phyloP scores from a whole-genome alignment of 2,329 filamentous ascomycete genomes.

The Fusarium veterinarium region DNA sequence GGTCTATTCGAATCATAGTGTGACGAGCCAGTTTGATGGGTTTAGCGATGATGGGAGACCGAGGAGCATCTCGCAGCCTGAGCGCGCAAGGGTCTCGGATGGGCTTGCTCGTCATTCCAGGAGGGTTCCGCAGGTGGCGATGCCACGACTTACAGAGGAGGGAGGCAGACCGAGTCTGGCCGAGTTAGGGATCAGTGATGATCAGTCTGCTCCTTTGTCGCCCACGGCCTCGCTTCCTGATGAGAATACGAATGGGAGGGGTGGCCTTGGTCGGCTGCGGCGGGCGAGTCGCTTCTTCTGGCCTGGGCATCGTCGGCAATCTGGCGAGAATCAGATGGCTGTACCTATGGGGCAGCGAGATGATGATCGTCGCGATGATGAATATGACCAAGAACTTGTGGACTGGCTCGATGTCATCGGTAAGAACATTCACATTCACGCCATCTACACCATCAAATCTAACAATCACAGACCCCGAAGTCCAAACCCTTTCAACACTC shows the following conservation, averaged over 20 bases:
- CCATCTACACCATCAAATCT: neutral
- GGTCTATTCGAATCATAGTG: slow-evolving; percentile 28
- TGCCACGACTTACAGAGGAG: slow-evolving; percentile 56
- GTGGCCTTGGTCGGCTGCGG: slow-evolving; percentile 17
- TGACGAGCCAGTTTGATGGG: slow-evolving; percentile 15
- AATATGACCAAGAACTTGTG: slow-evolving; percentile 54
- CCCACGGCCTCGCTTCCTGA: slow-evolving; percentile 46
- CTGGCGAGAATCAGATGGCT: neutral
- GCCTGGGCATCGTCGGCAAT: slow-evolving; percentile 38
- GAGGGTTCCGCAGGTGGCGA: slow-evolving; percentile 47
- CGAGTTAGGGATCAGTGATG: slow-evolving; percentile 46
- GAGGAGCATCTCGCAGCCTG: slow-evolving; percentile 53
- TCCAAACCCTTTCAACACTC: slow-evolving; percentile 83
- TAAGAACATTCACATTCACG: slow-evolving; percentile 28
- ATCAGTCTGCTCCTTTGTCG: slow-evolving; percentile 36
- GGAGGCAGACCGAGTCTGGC: slow-evolving; percentile 51
- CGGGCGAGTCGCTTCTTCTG: slow-evolving; percentile 45
- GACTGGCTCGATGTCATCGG: slow-evolving; percentile 56
- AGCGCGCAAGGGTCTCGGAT: slow-evolving; percentile 39
- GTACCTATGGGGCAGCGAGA: slow-evolving; percentile 18
- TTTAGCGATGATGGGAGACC: slow-evolving; percentile 41
- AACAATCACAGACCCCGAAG: slow-evolving; percentile 75
- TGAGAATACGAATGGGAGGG: slow-evolving; percentile 15
- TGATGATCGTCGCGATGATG: slow-evolving; percentile 39
- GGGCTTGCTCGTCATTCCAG: slow-evolving; percentile 46